phyloP scores from a whole-genome alignment of 352 stramenopile genomes.

The Thraustochytrium sp. region DNA sequence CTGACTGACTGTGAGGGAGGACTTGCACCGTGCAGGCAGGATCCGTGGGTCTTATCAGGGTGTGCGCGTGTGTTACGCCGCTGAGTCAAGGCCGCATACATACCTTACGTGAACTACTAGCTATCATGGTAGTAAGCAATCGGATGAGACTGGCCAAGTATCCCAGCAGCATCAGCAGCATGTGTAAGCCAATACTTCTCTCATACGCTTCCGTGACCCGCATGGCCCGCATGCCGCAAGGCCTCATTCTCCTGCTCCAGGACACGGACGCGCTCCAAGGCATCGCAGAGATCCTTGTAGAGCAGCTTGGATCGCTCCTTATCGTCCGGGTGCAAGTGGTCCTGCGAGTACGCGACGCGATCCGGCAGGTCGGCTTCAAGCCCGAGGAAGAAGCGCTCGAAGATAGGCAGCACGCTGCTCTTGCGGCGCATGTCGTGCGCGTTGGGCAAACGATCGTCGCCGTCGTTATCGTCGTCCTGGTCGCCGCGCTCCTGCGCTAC shows the following conservation, averaged over 20 bases:
- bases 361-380: not conserved
- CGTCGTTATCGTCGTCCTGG: no score
- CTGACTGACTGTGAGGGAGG: no score
- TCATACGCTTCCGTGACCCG: no score
- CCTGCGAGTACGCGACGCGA: not conserved
- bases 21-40: no score
- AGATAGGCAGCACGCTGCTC: not conserved
- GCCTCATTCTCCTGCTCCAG: not conserved
- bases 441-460: not conserved
- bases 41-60: no score
- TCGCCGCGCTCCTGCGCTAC: not conserved
- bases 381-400: conserved; percentile 5
- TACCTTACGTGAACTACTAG: no score
- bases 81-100: no score
- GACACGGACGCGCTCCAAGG: not conserved
- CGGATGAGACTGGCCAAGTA: no score
- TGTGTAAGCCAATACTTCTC: no score
- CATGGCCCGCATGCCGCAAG: not conserved
- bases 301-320: not conserved
- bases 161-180: no score
- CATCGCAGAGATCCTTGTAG: not conserved
- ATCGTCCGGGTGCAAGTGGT: not conserved
- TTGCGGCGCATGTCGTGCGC: not conserved
- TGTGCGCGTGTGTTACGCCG: no score
- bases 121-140: no score